These are phyloP conservation scores for Sextonia rubra DNA, from an alignment of 164 flowering plant genomes.

Conservation along the genomic window DNA sequence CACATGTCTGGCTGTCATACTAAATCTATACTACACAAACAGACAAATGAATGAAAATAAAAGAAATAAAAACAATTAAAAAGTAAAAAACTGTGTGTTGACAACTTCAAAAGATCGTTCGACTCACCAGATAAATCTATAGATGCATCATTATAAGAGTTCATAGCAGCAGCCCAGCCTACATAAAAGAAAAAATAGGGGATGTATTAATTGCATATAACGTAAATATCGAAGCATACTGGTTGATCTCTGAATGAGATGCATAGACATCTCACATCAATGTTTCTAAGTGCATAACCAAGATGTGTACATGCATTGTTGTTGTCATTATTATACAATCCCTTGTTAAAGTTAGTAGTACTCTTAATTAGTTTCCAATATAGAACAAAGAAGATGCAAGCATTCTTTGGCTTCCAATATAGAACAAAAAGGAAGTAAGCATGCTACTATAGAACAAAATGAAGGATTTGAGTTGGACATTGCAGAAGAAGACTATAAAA, in stretches of 20 bases:
- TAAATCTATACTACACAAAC: background rate
- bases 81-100: background rate
- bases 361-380: too few relatives aligned
- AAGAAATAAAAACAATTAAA: too few relatives aligned
- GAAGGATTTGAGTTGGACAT: too few relatives aligned
- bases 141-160: conserved; percentile 40
- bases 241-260: background rate
- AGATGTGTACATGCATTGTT: background rate
- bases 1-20: background rate
- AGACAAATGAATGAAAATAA: background rate
- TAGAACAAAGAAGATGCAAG: too few relatives aligned
- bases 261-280: background rate
- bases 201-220: background rate
- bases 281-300: background rate
- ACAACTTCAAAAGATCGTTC: background rate
- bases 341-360: too few relatives aligned
- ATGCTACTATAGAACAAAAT: too few relatives aligned
- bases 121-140: conserved; percentile 55
- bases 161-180: conserved; percentile 69
- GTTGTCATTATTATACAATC: background rate
- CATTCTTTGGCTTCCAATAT: too few relatives aligned
- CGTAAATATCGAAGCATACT: background rate
- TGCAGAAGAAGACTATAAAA: too few relatives aligned
- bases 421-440: too few relatives aligned
- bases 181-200: conserved; percentile 4